Percentiles rank a stretch among this genome's conserved stretches.
phyloP scores from a whole-genome alignment of 768 basidiomycete genomes.

The Pisolithus sp. region DNA sequence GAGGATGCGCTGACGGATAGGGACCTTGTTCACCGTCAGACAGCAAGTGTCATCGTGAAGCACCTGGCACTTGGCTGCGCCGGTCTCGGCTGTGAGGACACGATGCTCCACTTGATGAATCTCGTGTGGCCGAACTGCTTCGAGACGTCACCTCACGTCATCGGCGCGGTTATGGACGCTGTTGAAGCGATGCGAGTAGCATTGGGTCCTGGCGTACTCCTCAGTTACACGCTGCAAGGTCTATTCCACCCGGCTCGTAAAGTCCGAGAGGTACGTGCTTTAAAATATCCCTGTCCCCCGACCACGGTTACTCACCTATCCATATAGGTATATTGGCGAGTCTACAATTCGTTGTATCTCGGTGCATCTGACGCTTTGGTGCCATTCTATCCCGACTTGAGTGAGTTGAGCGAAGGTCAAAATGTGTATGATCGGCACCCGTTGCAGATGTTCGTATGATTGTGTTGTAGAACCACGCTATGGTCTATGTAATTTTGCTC shows the following conservation, averaged over 20 bases:
- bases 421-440: constrained; percentile 85
- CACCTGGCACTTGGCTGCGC: constrained; percentile 96
- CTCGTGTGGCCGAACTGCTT: constrained; percentile 99
- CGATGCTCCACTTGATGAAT: constrained; percentile 96
- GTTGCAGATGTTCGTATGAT: constrained; percentile 75
- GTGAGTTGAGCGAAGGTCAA: constrained; percentile 86
- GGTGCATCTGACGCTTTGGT: constrained; percentile 89
- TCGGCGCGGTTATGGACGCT: constrained; percentile 97
- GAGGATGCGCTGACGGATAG: constrained; percentile 98
- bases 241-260: constrained; percentile 96
- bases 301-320: not conserved
- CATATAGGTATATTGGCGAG: constrained; percentile 74
- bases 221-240: constrained; percentile 91
- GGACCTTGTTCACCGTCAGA: constrained; percentile 97
- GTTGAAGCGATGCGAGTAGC: constrained; percentile 97
- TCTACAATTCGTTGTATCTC: constrained; percentile 92
- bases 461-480: constrained; percentile 1
- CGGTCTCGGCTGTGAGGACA: constrained; percentile 96
- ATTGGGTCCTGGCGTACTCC: constrained; percentile 85
- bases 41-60: constrained; percentile 97
- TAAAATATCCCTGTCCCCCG: not conserved
- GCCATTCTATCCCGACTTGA: constrained; percentile 89
- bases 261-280: constrained; percentile 78
- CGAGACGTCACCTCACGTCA: constrained; percentile 97
- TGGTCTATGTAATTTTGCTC: not conserved